phyloP scores from a whole-genome alignment of 495 filamentous ascomycete genomes.

The Jackrogersella multiformis region DNA sequence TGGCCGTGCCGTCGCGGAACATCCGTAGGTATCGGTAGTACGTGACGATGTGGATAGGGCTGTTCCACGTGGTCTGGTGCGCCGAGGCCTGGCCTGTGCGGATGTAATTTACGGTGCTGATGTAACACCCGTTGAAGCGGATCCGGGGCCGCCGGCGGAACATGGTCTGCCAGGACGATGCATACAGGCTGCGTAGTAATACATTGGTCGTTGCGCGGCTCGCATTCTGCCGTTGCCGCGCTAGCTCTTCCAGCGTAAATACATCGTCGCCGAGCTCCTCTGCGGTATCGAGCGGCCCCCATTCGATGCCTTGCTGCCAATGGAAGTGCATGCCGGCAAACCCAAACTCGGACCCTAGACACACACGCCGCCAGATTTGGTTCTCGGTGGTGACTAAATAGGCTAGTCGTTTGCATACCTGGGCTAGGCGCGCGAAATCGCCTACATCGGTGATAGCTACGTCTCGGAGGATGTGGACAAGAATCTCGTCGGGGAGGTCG shows the following conservation, averaged over 20 bases:
- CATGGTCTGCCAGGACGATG: slow-evolving; percentile 67
- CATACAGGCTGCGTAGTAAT: slow-evolving; percentile 55
- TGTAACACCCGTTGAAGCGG: slow-evolving; percentile 94
- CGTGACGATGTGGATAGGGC: slow-evolving; percentile 93
- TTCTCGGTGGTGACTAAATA: slow-evolving; percentile 87
- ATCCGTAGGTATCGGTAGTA: slow-evolving; percentile 97
- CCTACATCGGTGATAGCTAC: slow-evolving; percentile 81
- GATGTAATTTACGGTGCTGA: slow-evolving; percentile 94
- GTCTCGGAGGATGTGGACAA: slow-evolving; percentile 75
- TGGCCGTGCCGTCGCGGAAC: slow-evolving; percentile 85
- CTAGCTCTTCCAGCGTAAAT: slow-evolving; percentile 43
- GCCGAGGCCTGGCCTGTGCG: slow-evolving; percentile 72
- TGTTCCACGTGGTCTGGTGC: slow-evolving; percentile 72
- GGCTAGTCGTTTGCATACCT: slow-evolving; percentile 87
- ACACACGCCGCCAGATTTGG: slow-evolving; percentile 85
- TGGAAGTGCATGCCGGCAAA: slow-evolving; percentile 87
- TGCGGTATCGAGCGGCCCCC: slow-evolving; percentile 61
- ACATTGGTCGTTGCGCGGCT: slow-evolving; percentile 48
- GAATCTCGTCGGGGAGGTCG: slow-evolving; percentile 80
- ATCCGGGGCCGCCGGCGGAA: slow-evolving; percentile 85
- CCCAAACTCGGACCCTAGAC: slow-evolving; percentile 73
- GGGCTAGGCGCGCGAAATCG: slow-evolving; percentile 77
- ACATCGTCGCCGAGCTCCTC: slow-evolving; percentile 44
- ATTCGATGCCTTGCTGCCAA: slow-evolving; percentile 71
- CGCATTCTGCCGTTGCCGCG: slow-evolving; percentile 42